Base-by-base conservation (phyloP, 2,329 filamentous ascomycete species). In the Alternaria postmessia region DNA sequence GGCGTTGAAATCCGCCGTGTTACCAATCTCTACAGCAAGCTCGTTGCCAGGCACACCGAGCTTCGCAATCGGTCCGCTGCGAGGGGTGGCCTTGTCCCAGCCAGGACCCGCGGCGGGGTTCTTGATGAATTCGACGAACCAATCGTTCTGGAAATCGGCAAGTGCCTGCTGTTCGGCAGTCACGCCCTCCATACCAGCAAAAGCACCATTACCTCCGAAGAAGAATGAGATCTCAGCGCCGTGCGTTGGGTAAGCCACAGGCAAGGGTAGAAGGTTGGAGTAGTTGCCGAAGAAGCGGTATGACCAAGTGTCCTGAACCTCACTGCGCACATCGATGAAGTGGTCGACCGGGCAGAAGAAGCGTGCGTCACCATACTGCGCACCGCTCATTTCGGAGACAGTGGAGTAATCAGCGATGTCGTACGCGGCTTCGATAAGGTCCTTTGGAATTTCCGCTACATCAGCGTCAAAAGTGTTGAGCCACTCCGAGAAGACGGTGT, bases 41-140 rank as follows among this genome's bases (percentile, higher is more conserved):
- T 78, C 76, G 18, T 78, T 73, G 1, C 70, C 78, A n/a, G 76
- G 71, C 3, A 79, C 71, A 18, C 78, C 78, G 16, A 80, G 54
- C 57, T 75, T 74, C 11, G 70, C 70, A 22, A 79, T 57, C 3
- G 71, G 53, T 3, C 77, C 77, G 14, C 66, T 68, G n/a, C 57
- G 59, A 2, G 77, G 73, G 1, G 62, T 68, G 12, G 71, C 73
- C 30, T 75, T 76, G 11, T 71, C 68, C 81, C 81, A 82, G 20
- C 80, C 81, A 36, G 81, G 81, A 1, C 80, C 78, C 5, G 75
- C 78, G 28, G 72, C 58, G 0, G 81, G 81, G 62, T 81, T 75
- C 72, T 82, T 82, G 63, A 82, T 80, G 79, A 80, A 82, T 4
- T 69, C 64, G 2, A 82, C 79, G 26, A 82, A 80, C 80, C 80